Conservation (phyloP, 768 basidiomycete genomes). For the Boletus sp. region DNA sequence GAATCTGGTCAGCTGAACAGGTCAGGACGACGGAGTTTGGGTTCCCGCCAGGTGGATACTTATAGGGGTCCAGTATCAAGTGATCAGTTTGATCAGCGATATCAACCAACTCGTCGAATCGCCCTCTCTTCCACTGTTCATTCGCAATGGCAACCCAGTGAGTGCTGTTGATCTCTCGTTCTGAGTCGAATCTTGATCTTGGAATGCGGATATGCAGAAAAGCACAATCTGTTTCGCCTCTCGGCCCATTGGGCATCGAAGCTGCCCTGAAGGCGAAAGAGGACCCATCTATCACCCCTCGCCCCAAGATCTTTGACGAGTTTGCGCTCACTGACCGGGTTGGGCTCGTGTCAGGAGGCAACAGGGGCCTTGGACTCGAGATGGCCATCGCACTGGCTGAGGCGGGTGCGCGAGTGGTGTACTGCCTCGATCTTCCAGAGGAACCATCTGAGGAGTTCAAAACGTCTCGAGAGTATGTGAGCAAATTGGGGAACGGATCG, state of each 20-base stretch:
- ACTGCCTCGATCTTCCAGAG: constrained; percentile 64
- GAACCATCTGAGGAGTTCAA: constrained; percentile 58
- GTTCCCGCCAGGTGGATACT: too few relatives aligned
- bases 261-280: constrained; percentile 50
- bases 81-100: constrained; percentile 2
- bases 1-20: neutral
- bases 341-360: constrained; percentile 61
- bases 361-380: constrained; percentile 78
- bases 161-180: neutral
- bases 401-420: constrained; percentile 66
- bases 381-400: constrained; percentile 75
- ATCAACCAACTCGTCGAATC: neutral
- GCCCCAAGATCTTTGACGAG: constrained; percentile 57
- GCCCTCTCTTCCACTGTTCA: neutral
- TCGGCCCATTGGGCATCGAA: constrained; percentile 61
- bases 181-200: neutral
- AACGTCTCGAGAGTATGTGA: constrained; percentile 51
- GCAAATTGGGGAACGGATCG: constrained; percentile 39
- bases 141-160: constrained; percentile 12
- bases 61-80: neutral
- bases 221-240: constrained; percentile 49
- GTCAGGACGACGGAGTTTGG: too few relatives aligned
- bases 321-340: constrained; percentile 58
- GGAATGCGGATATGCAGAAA: constrained; percentile 1
- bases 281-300: constrained; percentile 34